Evolutionary conservation across 176 grass and related monocot species (phyloP), one percentile per base, ranked within the genome.

Genomic region (Lolium rigidum): DNA sequence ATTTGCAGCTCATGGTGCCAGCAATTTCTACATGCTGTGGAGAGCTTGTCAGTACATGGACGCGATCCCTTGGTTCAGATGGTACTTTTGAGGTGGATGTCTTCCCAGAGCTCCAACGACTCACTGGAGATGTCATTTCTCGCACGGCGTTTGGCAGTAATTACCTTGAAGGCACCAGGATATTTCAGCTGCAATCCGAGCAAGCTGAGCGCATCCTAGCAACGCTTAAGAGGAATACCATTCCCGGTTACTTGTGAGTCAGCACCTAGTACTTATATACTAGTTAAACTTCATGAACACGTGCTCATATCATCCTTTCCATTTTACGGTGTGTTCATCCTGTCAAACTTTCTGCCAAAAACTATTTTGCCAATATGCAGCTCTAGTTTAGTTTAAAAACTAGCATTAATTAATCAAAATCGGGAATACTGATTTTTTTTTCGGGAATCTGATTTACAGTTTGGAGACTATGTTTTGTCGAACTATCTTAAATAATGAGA

Each of bases 1-100:
- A 50, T 74, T 74, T 50, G 71, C 71, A 74, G 71, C 46, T 74
- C 13, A 74, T 74, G 71, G 44, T 50, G 46, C 71, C 71, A 50
- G 44, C 46, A 22, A 4, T 74, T 7, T 74, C 71, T 25, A 74
- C 21, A 16, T 8, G 46, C 13, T 74, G 71, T 25, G 71, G 26
- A 49, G 71, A 74, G 46, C 71, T 50, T 74, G 46, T 74, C 2
- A 74, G 21, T 74, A 74, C 44, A 74, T 74, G 71, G 71, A 50
- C 21, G 1, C 46, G 12, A 24, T 74, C 71, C 21, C 46, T 74
- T 50, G 44, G 21, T 8, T 50, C 4, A 49, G 46, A 50, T 2
- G 21, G 46, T 74, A 74, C 21, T 46, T 26, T 2, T 25, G 71
- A 74, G 71, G 3, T 74, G 44, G 71, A 74, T 74, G 46, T 74